Conservation (phyloP, 2,329 filamentous ascomycete genomes). For the Lasiodiplodia hormozganensis region DNA sequence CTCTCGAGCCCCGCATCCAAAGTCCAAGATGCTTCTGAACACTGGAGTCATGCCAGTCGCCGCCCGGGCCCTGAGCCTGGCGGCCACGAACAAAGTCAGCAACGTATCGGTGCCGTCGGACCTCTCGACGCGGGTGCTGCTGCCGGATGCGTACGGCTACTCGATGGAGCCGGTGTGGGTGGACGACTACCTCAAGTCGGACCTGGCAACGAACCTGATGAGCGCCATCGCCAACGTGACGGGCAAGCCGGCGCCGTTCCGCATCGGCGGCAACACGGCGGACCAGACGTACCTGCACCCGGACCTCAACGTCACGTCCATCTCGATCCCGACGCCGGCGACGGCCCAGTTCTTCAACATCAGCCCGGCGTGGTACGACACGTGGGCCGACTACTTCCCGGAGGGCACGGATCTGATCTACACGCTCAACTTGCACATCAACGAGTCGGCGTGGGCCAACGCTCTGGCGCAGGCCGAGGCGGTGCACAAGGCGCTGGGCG, state of each 20-base stretch:
- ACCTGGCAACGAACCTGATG: slow-evolving; percentile 27
- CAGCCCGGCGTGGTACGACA: slow-evolving; percentile 27
- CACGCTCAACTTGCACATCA: slow-evolving; percentile 25
- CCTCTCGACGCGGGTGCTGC: slow-evolving; percentile 12
- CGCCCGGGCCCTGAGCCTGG: slow-evolving; percentile 1
- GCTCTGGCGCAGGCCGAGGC: slow-evolving; percentile 26
- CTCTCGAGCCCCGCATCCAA: not conserved
- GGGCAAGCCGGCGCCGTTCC: slow-evolving; percentile 23
- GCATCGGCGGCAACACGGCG: slow-evolving; percentile 26
- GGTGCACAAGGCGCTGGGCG: slow-evolving; percentile 18
- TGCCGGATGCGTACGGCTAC: slow-evolving; percentile 27
- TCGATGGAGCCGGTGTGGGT: slow-evolving; percentile 28
- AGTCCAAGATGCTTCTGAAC: slow-evolving; percentile 1
- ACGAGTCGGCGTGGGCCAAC: slow-evolving; percentile 20
- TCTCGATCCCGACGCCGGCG: slow-evolving; percentile 17
- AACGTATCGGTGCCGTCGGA: slow-evolving; percentile 16
- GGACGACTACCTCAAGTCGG: slow-evolving; percentile 28
- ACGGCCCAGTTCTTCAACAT: slow-evolving; percentile 28
- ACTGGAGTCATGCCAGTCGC: not conserved
- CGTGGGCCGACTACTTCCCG: slow-evolving; percentile 28
- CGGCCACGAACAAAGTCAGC: slow-evolving; percentile 3
- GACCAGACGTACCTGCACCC: slow-evolving; percentile 28
- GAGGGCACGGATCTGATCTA: slow-evolving; percentile 25
- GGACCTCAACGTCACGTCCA: slow-evolving; percentile 24
- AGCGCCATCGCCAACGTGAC: slow-evolving; percentile 23